Base-by-base conservation (phyloP, 495 filamentous ascomycete species). In the Haplographium delicatum region DNA sequence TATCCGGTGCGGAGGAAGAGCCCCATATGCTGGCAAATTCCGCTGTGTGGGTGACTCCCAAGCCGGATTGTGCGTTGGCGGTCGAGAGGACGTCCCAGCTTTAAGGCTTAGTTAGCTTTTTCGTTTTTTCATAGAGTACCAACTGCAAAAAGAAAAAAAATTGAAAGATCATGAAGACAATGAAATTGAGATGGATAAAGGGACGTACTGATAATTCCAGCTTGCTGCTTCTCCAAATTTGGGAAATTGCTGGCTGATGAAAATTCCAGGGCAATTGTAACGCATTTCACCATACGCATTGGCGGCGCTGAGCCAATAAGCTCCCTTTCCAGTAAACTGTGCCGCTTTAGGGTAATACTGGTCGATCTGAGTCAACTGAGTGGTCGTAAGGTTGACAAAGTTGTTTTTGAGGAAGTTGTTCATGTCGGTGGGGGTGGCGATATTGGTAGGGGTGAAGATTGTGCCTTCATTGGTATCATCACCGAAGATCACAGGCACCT, bases 391-490 rank as follows among this genome's bases (percentile, higher is more conserved):
- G 18, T 65, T 68, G 1, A 84, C 80, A 52, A 84, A 86, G 50
- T 90, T 78, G 44, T 76, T 66, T 40, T 69, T 65, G 27, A 91
- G 60, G 61, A 86, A 91, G 8, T 71, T 64, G 42, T 75, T 66
- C 54, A 73, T 72, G 11, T 70, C 56, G 18, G 56, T 65, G 13
- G 75, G 52, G 25, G 65, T 76, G 13, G 67, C 62, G n/a, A 72
- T 70, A 35, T 55, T 63, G 18, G 51, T 57, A 0, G 85, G 81
- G 0, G 78, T 76, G 59, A 88, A 88, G 3, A 71, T 68, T 0
- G 78, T 81, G 37, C 85, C 85, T 65, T 86, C 85, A 61, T 91
- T 82, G 27, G 83, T 84, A 59, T 75, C 78, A 51, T 85, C 81
- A 47, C 85, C 85, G 52, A 79, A 82, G 22, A 91, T 84, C 9